phyloP scores from a whole-genome alignment of 306 rosid species.

The Carpinus viminea region DNA sequence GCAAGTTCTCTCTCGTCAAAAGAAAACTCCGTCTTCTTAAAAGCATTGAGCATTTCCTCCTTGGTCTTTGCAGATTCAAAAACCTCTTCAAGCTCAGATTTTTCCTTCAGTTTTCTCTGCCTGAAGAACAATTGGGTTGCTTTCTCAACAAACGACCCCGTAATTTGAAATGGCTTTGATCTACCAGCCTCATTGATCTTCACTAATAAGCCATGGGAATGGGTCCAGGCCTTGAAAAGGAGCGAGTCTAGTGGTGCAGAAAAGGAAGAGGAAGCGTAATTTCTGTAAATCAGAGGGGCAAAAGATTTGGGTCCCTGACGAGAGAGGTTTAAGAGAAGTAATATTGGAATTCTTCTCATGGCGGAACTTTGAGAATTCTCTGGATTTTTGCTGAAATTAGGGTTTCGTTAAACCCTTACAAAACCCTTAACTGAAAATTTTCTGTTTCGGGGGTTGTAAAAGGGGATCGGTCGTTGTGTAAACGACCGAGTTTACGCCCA shows the following conservation, averaged over 20 bases:
- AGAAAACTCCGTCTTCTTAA: slow-evolving; percentile 61
- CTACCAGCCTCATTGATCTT: no score
- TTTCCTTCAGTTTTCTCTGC: slow-evolving; percentile 50
- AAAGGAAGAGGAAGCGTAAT: slow-evolving; percentile 23
- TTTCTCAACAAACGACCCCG: no score
- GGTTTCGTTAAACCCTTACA: slow-evolving; percentile 40
- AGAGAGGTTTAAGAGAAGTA: slow-evolving; percentile 44
- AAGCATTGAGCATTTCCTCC: slow-evolving; percentile 61
- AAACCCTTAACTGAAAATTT: slow-evolving; percentile 39
- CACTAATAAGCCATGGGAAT: no score
- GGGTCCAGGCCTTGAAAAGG: background rate
- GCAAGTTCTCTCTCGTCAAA: slow-evolving; percentile 69
- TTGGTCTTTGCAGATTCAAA: slow-evolving; percentile 67
- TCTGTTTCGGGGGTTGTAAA: no score
- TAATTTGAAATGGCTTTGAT: no score
- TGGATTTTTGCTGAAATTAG: background rate
- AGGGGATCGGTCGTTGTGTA: no score
- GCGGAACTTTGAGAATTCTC: background rate
- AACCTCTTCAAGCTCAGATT: slow-evolving; percentile 67
- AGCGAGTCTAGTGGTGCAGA: slow-evolving; percentile 29
- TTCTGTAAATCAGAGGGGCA: slow-evolving; percentile 27
- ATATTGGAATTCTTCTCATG: slow-evolving; percentile 65
- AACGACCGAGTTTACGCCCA: no score
- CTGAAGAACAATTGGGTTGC: no score
- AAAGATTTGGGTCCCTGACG: slow-evolving; percentile 36